Evolutionary conservation across 345 rosid genomes (phyloP), one percentile per base, ranked within the genome.

Genomic region (Triadica sebifera): DNA sequence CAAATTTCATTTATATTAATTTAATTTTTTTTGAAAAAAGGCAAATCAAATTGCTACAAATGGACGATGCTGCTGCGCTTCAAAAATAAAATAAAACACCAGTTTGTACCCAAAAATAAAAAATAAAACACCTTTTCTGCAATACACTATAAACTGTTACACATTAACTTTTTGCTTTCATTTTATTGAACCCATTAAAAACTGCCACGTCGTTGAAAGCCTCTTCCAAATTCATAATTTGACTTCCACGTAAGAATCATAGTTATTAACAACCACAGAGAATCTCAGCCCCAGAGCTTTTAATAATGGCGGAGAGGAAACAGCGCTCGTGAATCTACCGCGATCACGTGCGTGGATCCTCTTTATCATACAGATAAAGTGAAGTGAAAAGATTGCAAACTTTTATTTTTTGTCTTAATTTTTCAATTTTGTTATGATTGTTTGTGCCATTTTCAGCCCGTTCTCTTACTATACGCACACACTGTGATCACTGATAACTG

Each of bases 311-410:
- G 58, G 57, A 49, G 71, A 16, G 43, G 12, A 67, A 25, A 24
- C 43, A 24, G 70, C n/a, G 53, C 53, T 45, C n/a, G 70, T 66
- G 70, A 66, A 24, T 66, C 34, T 55, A 66, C 55, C 37, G 62
- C 22, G 8, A 39, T 49, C 53, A 25, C 20, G 52, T 20, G 50
- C 69, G 20, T 61, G 65, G 46, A 2, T 6, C 45, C 65, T 16
- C 45, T 61, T 38, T 15, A 37, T 37, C 24, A 17, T 61, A n/a
- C n/a, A n/a, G n/a, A n/a, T n/a, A n/a, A n/a, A n/a, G n/a, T n/a
- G n/a, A n/a, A n/a, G n/a, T n/a, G n/a, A n/a, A n/a, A n/a, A n/a
- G n/a, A n/a, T n/a, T n/a, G n/a, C n/a, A n/a, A n/a, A n/a, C n/a
- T n/a, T n/a, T n/a, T n/a, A n/a, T n/a, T n/a, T n/a, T n/a, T n/a